Evolutionary conservation across 179 eudicot genomes (phyloP).

Genomic region (Camellia oleifera): DNA sequence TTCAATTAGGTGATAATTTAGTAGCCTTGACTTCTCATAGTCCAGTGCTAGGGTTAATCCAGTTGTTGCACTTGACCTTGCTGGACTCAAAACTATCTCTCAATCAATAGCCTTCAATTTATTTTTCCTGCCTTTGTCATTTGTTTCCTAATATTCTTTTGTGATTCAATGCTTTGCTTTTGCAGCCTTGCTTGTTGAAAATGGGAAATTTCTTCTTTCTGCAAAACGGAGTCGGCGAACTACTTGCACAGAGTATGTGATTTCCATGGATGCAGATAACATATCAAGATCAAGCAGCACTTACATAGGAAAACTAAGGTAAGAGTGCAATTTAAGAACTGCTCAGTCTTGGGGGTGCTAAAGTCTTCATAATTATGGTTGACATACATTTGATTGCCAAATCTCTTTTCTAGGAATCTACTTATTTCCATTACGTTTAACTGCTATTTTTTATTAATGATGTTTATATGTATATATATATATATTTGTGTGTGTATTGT

Average conservation of each 20-base stretch:
- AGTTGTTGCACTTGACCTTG: too few relatives aligned
- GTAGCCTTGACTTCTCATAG: not conserved
- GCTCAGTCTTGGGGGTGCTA: not conserved
- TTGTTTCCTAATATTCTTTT: not conserved
- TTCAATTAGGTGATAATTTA: not conserved
- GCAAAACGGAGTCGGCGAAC: constrained; percentile 74
- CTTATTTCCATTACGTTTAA: not conserved
- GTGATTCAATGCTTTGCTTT: not conserved
- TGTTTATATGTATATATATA: not conserved
- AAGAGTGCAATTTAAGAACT: not conserved
- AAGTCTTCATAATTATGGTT: not conserved
- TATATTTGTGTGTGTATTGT: not conserved
- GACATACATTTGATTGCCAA: not conserved
- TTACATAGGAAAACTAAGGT: constrained; percentile 86
- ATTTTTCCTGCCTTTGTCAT: too few relatives aligned
- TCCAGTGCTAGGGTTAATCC: not conserved
- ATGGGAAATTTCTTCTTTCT: constrained; percentile 87
- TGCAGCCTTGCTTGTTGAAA: constrained; percentile 78
- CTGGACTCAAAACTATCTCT: too few relatives aligned
- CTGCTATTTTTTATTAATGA: not conserved
- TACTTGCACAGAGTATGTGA: constrained; percentile 82
- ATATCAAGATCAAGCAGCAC: constrained; percentile 75
- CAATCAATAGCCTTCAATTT: too few relatives aligned
- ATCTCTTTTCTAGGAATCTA: not conserved
- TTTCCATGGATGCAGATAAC: constrained; percentile 80